These are phyloP conservation scores for Gypsophila paniculata DNA, from an alignment of 179 eudicot species.

Conservation along the genomic window DNA sequence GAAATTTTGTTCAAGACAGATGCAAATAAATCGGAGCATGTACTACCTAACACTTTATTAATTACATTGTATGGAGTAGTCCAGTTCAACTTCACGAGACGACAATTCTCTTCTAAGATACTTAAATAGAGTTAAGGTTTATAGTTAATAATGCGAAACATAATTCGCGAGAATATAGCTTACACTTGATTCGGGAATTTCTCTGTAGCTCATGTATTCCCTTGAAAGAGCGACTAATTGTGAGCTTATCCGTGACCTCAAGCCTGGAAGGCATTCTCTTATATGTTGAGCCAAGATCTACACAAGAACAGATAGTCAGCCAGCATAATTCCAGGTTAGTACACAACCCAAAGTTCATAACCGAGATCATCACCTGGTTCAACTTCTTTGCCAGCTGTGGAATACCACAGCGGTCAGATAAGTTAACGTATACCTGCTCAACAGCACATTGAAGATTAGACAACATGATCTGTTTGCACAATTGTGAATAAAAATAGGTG, in stretches of 20 bases:
- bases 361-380: conserved; percentile 59
- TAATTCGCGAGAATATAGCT: conserved; percentile 14
- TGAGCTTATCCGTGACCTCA: conserved; percentile 79
- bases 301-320: conserved; percentile 22
- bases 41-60: neutral
- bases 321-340: conserved; percentile 2
- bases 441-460: conserved; percentile 17
- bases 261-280: conserved; percentile 71
- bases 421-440: conserved; percentile 60
- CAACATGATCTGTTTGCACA: neutral
- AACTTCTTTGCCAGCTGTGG: conserved; percentile 85
- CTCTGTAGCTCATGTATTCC: conserved; percentile 96
- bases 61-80: neutral
- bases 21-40: neutral
- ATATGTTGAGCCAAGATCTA: conserved; percentile 93
- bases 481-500: neutral
- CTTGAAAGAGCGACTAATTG: conserved; percentile 73
- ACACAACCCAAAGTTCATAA: conserved; percentile 12
- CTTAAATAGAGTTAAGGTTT: neutral
- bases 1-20: neutral
- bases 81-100: neutral
- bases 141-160: conserved; percentile 1
- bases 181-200: conserved; percentile 79
- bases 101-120: conserved; percentile 9
- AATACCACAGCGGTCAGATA: conserved; percentile 82